Base-by-base conservation (phyloP, 805 yeast genomes). In the Wickerhamomyces ciferrii region DNA sequence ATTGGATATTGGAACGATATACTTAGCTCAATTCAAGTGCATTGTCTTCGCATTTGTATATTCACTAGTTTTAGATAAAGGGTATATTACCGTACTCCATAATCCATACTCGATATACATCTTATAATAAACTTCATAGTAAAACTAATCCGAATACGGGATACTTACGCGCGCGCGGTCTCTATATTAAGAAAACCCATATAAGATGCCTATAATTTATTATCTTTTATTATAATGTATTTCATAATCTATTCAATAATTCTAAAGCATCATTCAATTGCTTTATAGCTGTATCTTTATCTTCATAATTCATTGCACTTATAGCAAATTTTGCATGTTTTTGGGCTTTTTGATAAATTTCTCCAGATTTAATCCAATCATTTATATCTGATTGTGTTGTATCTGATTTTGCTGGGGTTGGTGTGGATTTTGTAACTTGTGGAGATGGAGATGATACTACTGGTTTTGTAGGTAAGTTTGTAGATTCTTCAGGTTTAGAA, bases 231-330 rank as follows among this genome's bases (percentile, higher is more conserved):
- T n/a, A n/a, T n/a, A n/a, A n/a, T n/a, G n/a, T n/a, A n/a, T n/a
- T 10, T 27, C 13, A 27, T 14, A 56, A 25, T 27, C 42, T 42
- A 2, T 41, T 40, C 35, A 70, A 48, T 32, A 81, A 54, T 18
- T 69, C 72, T 38, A 84, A 61, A 0, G 89, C 89, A 23, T 69
- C 60, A 17, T 65, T 61, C 41, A 86, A 63, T 58, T 86, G 88
- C 34, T 67, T 68, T 39, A 80, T 78, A 2, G 92, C 92, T 0
- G 92, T 86, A 3, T 61, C 72, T 32, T 78, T 65, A 55, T 86
- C 95, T 50, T 86, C 92, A 60, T 84, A 86, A 58, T 84, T 84
- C 59, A 86, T 69, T 0, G 95, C 94, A 47, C 89, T 82, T 7
- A 84, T 79, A 2, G 90, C 92, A 60, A 81, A 86, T 59, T 79